Evolutionary conservation across 805 yeast genomes (phyloP), one percentile per base, ranked within the genome.

Genomic region (Kuraishia piskuri): DNA sequence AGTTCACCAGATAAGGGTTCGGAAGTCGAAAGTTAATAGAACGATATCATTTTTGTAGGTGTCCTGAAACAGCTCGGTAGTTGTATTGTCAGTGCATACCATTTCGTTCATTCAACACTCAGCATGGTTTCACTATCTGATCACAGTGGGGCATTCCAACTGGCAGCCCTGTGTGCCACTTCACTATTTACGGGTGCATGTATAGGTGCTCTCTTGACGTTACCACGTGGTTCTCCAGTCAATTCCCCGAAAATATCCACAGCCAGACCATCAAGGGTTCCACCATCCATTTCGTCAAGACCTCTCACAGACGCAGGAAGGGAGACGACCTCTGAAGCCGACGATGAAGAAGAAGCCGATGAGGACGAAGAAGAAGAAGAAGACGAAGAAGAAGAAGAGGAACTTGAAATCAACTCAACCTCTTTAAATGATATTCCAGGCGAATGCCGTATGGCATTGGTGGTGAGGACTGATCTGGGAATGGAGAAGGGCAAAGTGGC

Each of bases 401-500:
- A 77, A 24, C 65, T 77, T 26, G 86, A 82, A 52, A 74, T 86
- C 50, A 80, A 86, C 58, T 83, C 90, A 0, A 68, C 72, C 0
- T 68, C 79, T 1, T 68, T 88, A 57, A 86, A 86, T 60, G 82
- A 78, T 19, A 69, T 86, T 2, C 87, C 87, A 0, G 95, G 94
- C 0, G 94, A 87, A 65, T 88, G 86, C 12, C 73, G 87, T 61
- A 86, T 92, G 96, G 90, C 94, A 0, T 72, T 94, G 23, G 82
- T 90, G 2, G 90, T 94, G 3, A 82, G 99, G 56, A 87, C 85
- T 25, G 99, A 94, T 66, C 72, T 94, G 56, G 84, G 82, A 47
- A 94, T 94, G 98, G 83, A 86, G 31, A 90, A 89, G 68, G 99
- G 99, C 22, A 94, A 94, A 65, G 85, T 88, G 2, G 97, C 98